These are phyloP conservation scores for Didymella sp. DNA, from an alignment of 2,329 filamentous ascomycete genomes.

Conservation along the genomic window DNA sequence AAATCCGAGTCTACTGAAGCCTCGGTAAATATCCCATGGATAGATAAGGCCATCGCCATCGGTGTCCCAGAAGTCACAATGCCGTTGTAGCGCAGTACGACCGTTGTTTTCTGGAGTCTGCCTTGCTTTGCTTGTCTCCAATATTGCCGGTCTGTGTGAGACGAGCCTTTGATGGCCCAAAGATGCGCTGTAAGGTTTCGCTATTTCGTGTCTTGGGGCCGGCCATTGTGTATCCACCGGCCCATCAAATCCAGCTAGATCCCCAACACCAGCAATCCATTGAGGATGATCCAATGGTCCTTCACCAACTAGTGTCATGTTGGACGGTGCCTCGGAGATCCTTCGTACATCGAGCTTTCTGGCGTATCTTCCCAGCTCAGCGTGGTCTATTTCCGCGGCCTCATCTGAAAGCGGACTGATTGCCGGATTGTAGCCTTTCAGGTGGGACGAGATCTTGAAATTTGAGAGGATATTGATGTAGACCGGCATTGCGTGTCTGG, in stretches of 20 bases:
- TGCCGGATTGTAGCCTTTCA: not conserved
- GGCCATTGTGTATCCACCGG: not conserved
- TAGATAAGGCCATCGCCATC: slow-evolving; percentile 25
- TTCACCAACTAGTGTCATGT: not conserved
- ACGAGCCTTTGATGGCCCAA: not conserved
- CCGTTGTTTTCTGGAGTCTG: not conserved
- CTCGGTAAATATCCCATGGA: slow-evolving; percentile 28
- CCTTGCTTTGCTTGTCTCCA: not conserved
- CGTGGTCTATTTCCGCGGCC: not conserved
- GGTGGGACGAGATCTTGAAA: not conserved
- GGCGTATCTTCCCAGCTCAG: not conserved
- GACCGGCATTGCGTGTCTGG: not conserved
- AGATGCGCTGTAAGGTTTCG: not conserved
- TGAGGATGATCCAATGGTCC: not conserved
- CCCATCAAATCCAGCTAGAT: not conserved
- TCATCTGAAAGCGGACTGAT: not conserved
- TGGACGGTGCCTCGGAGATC: not conserved
- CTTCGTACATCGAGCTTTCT: not conserved
- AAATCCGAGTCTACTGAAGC: slow-evolving; percentile 27
- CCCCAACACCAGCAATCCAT: slow-evolving; percentile 7
- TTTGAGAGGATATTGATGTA: not conserved
- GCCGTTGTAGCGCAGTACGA: slow-evolving; percentile 23
- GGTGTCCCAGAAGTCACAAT: slow-evolving; percentile 31
- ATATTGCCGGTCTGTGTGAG: not conserved
- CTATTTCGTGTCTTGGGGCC: not conserved